These are phyloP conservation scores for Tolypocladium sp. DNA, from an alignment of 2,329 filamentous ascomycete species.

Conservation along the genomic window DNA sequence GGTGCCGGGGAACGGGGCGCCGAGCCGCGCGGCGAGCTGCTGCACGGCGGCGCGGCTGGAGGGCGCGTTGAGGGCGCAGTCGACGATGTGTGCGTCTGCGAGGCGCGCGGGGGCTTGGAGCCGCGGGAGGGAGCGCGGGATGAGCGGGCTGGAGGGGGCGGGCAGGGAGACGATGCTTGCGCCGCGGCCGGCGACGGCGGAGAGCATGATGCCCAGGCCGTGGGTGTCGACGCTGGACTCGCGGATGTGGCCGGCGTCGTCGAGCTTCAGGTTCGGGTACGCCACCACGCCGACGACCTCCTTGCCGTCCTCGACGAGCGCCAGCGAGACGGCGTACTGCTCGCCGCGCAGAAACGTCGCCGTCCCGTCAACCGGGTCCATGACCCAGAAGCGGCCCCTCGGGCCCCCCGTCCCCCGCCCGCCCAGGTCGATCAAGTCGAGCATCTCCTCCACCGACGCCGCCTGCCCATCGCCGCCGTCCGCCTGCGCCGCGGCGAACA, in stretches of 20 bases:
- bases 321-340: constrained; percentile 54
- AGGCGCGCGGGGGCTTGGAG: constrained; percentile 10
- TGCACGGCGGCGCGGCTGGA: constrained; percentile 21
- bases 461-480: constrained; percentile 12
- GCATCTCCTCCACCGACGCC: constrained; percentile 41
- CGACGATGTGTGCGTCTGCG: constrained; percentile 21
- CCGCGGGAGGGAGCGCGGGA: constrained; percentile 9
- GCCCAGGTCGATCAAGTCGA: constrained; percentile 52
- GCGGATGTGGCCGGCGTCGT: constrained; percentile 21
- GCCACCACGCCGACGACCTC: constrained; percentile 52
- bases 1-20: constrained; percentile 23
- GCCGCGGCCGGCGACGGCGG: constrained; percentile 21
- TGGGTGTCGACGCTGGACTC: constrained; percentile 22
- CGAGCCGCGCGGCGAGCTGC: constrained; percentile 17
- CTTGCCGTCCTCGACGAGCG: constrained; percentile 45
- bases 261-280: constrained; percentile 46
- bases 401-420: constrained; percentile 27
- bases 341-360: constrained; percentile 50
- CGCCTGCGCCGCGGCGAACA: constrained; percentile 27
- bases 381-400: constrained; percentile 44
- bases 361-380: constrained; percentile 58
- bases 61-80: constrained; percentile 20
- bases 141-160: constrained; percentile 7
- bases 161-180: constrained; percentile 16
- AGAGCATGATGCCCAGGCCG: constrained; percentile 25